Evolutionary conservation across 805 yeast species (phyloP).

Genomic region (Monosporozyma yasuniensis): DNA sequence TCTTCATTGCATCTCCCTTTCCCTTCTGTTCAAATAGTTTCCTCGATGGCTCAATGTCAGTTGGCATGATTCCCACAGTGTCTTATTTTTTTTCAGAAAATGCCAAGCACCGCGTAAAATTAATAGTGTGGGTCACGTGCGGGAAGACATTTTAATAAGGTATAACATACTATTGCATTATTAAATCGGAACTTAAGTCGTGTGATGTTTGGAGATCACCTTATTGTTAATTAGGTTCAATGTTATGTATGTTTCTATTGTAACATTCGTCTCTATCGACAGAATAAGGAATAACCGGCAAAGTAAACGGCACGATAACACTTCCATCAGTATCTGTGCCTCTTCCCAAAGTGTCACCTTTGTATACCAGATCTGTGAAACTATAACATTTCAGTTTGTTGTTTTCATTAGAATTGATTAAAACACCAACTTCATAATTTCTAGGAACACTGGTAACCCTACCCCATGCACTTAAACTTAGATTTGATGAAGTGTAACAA

Average conservation of each 20-base stretch:
- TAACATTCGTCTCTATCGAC: slow-evolving; percentile 8
- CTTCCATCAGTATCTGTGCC: background rate
- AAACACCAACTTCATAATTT: slow-evolving; percentile 49
- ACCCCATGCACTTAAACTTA: slow-evolving; percentile 82
- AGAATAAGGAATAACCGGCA: slow-evolving; percentile 12
- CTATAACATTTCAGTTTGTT: slow-evolving; percentile 13
- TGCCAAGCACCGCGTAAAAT: too few relatives aligned
- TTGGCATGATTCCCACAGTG: too few relatives aligned
- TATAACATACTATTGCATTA: too few relatives aligned
- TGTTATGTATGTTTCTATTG: background rate
- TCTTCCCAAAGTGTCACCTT: background rate
- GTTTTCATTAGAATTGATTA: slow-evolving; percentile 29
- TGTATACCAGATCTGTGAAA: slow-evolving; percentile 15
- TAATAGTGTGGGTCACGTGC: too few relatives aligned
- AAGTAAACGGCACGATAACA: slow-evolving; percentile 22
- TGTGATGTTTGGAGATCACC: too few relatives aligned
- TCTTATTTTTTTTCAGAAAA: too few relatives aligned
- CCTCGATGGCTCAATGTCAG: too few relatives aligned
- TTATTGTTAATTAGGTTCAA: background rate
- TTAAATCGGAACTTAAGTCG: too few relatives aligned
- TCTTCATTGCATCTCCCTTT: too few relatives aligned
- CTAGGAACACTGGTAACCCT: slow-evolving; percentile 27
- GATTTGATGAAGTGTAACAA: slow-evolving; percentile 62
- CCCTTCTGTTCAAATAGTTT: too few relatives aligned
- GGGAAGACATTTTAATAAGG: too few relatives aligned